Evolutionary conservation across 805 yeast genomes (phyloP).

Genomic region (Millerozyma miso): DNA sequence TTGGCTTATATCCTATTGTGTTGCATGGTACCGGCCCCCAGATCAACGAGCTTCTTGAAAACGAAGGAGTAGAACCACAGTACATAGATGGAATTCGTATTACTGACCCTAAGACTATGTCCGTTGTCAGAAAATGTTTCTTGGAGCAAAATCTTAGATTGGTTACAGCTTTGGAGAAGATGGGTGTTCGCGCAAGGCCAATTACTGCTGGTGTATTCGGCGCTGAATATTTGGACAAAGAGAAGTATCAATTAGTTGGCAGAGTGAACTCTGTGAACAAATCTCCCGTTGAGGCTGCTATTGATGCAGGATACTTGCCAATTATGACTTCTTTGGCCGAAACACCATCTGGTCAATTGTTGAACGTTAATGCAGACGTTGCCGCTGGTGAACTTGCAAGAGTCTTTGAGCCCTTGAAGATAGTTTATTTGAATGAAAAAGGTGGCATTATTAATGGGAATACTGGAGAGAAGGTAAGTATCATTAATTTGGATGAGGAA

Average conservation of each 20-base stretch:
- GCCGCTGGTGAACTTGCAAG: constrained; percentile 98
- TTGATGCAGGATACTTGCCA: constrained; percentile 94
- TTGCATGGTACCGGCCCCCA: constrained; percentile 99
- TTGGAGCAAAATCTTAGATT: constrained; percentile 91
- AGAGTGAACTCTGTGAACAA: constrained; percentile 82
- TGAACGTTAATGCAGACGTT: constrained; percentile 97
- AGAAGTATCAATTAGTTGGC: constrained; percentile 90
- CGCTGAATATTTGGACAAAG: constrained; percentile 87
- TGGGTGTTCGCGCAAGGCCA: constrained; percentile 98
- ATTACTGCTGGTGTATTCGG: constrained; percentile 96
- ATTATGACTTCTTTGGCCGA: constrained; percentile 95
- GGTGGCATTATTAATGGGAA: constrained; percentile 95
- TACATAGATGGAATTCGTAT: constrained; percentile 95
- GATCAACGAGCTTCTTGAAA: constrained; percentile 88
- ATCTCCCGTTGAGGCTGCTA: constrained; percentile 83
- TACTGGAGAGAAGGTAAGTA: constrained; percentile 84
- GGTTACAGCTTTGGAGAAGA: constrained; percentile 91
- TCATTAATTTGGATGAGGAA: constrained; percentile 93
- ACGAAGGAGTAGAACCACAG: constrained; percentile 92
- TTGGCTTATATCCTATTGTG: constrained; percentile 94
- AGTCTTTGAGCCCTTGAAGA: constrained; percentile 93
- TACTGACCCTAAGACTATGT: constrained; percentile 92
- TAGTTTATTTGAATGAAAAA: constrained; percentile 93
- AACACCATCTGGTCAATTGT: constrained; percentile 92
- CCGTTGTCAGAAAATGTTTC: constrained; percentile 92